Base-by-base conservation (phyloP, 2,329 filamentous ascomycete genomes). In the Ceratocystis destructans region DNA sequence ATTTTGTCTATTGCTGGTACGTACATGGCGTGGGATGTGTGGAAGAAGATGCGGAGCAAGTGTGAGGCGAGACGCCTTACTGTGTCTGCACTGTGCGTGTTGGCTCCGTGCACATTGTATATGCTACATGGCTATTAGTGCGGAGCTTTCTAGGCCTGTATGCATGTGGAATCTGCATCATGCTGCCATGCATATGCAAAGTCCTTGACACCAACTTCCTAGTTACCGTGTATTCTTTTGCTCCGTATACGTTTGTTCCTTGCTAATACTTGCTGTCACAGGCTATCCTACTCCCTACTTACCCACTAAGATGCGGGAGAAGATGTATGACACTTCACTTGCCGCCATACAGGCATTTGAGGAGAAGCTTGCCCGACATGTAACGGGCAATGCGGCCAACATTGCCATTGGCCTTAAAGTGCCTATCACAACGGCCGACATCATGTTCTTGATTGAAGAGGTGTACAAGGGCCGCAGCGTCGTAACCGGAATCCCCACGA, bases 401-500 rank as follows among this genome's bases (percentile, higher is more conserved):
- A 76, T 86, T 66, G 78, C 82, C 0, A 76, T 88, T 10, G 93
- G 94, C 0, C 77, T 99, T 62, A 90, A 90, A 69, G 79, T 94
- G 0, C 89, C 91, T 0, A 75, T 97, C 68, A 92, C 84, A 0
- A 80, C 83, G 45, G 86, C 87, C 41, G 94, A 99, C 73, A 84
- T 96, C 15, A 88, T 89, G 1, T 97, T 96, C 74, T 75, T 97
- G 1, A 81, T 93, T 0, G 94, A 99, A 72, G 94, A 99, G 72
- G 83, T 96, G 1, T 99, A 87, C 75, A 83, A 84, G 57, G 91
- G 90, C 2, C 86, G 87, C 66, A 97, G 93, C 72, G 86, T 84
- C 15, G 79, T 99, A 62, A 96, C 88, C 20, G 90, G 90, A 0
- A 79, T 97, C 25, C 79, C 89, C 0, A 96, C 89, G 0, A 82